Evolutionary conservation across 192 early-diverging fungal species (phyloP), one percentile per base, ranked within the genome.

Genomic region (Fimicolochytrium jonesii): DNA sequence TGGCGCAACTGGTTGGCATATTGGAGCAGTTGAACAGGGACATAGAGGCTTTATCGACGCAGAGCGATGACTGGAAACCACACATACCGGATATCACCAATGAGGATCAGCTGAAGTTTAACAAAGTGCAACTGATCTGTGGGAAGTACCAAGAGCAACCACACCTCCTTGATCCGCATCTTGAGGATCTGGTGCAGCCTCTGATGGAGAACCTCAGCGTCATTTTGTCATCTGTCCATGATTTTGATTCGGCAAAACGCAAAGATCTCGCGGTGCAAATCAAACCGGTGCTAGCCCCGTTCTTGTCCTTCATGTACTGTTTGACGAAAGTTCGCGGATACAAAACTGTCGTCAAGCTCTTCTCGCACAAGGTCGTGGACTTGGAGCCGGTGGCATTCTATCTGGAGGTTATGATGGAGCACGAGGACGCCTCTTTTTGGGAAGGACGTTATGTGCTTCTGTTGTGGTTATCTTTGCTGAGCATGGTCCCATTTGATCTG

Each of bases 401-500:
- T 44, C 67, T 92, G 7, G 59, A 64, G 23, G 35, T 55, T 15
- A 3, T 44, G 4, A n/a, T n/a, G n/a, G n/a, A n/a, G n/a, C n/a
- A n/a, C n/a, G n/a, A n/a, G n/a, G n/a, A n/a, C n/a, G n/a, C n/a
- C n/a, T n/a, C n/a, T n/a, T n/a, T n/a, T n/a, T 99, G 96, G 96
- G 84, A 87, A 25, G 80, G 81, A 1, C 83, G 91, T 13, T 98
- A 91, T 59, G 70, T 94, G 15, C 72, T 89, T 15, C 65, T 95
- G 22, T 79, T 99, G 11, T 97, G 95, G 94, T 74, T 98, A 13
- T 95, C 94, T 7, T 80, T 97, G n/a, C 79, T 97, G 67, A 84
- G 84, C 47, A 95, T 95, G 90, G 85, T 95, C 31, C 97, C 97
- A 4, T 99, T 99, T 71, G 93, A 98, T 66, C 75, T 99, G 11